Evolutionary conservation across 2,329 filamentous ascomycete species (phyloP).

Genomic region (Neurospora sp.): DNA sequence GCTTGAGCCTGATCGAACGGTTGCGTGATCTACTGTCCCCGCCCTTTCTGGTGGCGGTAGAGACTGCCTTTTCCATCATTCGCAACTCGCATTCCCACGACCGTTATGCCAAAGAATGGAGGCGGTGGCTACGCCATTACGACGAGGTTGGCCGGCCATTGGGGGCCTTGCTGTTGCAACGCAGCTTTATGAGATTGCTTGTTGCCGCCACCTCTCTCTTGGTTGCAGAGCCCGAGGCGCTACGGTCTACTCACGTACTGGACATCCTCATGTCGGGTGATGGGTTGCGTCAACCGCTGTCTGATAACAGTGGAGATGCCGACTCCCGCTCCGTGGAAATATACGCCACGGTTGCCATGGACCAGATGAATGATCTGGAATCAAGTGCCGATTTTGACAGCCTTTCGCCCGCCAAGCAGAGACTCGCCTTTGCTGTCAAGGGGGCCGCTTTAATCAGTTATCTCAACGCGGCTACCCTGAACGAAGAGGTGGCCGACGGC

Average conservation of each 20-base stretch:
- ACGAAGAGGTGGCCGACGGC: slow-evolving; percentile 70
- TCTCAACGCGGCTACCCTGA: slow-evolving; percentile 73
- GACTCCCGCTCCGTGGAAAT: slow-evolving; percentile 49
- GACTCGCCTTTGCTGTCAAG: slow-evolving; percentile 77
- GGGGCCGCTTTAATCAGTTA: slow-evolving; percentile 73
- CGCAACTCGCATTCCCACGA: slow-evolving; percentile 65
- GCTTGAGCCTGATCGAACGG: slow-evolving; percentile 61
- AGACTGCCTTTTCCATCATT: slow-evolving; percentile 83
- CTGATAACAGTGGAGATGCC: slow-evolving; percentile 33
- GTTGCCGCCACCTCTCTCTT: slow-evolving; percentile 69
- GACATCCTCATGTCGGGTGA: slow-evolving; percentile 60
- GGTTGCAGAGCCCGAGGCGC: slow-evolving; percentile 49
- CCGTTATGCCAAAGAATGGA: slow-evolving; percentile 71
- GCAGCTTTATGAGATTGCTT: slow-evolving; percentile 78
- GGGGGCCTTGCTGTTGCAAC: slow-evolving; percentile 83
- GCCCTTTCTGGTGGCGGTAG: slow-evolving; percentile 73
- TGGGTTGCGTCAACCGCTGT: slow-evolving; percentile 34
- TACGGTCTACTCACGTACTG: slow-evolving; percentile 56
- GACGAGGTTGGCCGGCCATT: slow-evolving; percentile 69
- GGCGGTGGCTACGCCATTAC: slow-evolving; percentile 75
- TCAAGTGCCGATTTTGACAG: slow-evolving; percentile 84
- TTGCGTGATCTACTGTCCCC: slow-evolving; percentile 71
- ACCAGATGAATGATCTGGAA: slow-evolving; percentile 80
- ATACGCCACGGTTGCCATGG: slow-evolving; percentile 63
- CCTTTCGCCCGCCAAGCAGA: slow-evolving; percentile 79